These are phyloP conservation scores for Auricularia auricula-judae DNA, from an alignment of 768 basidiomycete species.

Conservation along the genomic window DNA sequence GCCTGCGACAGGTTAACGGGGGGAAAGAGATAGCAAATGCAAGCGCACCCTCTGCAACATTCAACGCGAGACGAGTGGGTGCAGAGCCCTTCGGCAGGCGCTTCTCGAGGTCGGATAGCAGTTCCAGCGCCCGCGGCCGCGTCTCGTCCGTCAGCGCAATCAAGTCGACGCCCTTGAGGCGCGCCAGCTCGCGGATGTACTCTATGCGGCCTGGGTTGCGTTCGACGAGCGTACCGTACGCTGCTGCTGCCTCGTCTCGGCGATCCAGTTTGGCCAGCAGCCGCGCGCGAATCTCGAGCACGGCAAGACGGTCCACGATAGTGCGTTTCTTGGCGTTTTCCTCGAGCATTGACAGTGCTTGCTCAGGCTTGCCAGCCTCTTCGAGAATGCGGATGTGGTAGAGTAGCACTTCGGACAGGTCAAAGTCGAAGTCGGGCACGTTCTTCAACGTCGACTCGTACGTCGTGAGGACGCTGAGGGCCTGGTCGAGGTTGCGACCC, in stretches of 20 bases:
- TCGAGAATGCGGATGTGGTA: constrained; percentile 69
- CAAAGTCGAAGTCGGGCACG: constrained; percentile 65
- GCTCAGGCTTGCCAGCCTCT: constrained; percentile 37
- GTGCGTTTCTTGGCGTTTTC: constrained; percentile 45
- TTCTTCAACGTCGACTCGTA: constrained; percentile 70
- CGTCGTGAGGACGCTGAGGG: constrained; percentile 60
- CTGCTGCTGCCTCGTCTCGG: constrained; percentile 61
- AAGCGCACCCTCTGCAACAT: constrained; percentile 41
- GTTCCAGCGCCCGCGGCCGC: constrained; percentile 39
- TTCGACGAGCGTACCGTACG: constrained; percentile 72
- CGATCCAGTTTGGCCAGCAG: constrained; percentile 55
- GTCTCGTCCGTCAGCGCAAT: constrained; percentile 37
- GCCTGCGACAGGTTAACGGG: constrained; percentile 26
- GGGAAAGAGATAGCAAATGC: not conserved
- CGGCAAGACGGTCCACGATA: constrained; percentile 56
- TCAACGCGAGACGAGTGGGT: constrained; percentile 64
- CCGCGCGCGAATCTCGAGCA: constrained; percentile 65
- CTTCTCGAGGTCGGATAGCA: constrained; percentile 48
- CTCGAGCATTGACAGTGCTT: constrained; percentile 17
- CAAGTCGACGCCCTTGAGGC: constrained; percentile 51
- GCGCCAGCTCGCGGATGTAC: constrained; percentile 68
- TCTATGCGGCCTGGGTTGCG: constrained; percentile 75
- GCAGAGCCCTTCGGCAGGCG: constrained; percentile 59
- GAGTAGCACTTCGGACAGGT: constrained; percentile 72
- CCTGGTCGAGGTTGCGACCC: constrained; percentile 59